phyloP scores from a whole-genome alignment of 192 early-diverging fungal species.

The Ramicandelaber brevisporus region DNA sequence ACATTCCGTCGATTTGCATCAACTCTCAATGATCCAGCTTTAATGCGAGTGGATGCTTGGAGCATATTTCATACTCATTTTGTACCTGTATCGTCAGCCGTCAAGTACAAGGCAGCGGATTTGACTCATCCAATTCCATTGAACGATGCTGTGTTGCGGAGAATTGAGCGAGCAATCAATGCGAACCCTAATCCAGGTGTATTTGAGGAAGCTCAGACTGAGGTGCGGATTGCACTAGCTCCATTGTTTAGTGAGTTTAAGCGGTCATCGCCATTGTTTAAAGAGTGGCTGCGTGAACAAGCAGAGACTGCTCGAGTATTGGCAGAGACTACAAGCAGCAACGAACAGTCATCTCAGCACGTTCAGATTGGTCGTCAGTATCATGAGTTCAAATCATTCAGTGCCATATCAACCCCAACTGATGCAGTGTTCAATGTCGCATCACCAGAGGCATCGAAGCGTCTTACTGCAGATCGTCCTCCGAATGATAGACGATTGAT shows the following conservation, averaged over 20 bases:
- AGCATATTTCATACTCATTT: slow-evolving; percentile 3
- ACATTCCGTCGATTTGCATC: slow-evolving; percentile 1
- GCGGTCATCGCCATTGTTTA: too few relatives aligned
- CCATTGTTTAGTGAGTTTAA: background rate
- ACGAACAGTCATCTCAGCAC: too few relatives aligned
- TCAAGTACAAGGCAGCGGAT: background rate
- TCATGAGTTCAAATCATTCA: too few relatives aligned
- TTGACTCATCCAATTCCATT: slow-evolving; percentile 1
- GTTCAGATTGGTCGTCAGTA: too few relatives aligned
- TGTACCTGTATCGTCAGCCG: background rate
- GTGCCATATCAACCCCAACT: too few relatives aligned
- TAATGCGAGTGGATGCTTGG: slow-evolving; percentile 3
- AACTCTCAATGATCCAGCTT: slow-evolving; percentile 1
- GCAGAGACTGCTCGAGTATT: too few relatives aligned
- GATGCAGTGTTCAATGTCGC: too few relatives aligned
- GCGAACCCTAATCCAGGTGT: slow-evolving; percentile 1
- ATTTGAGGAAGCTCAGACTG: background rate
- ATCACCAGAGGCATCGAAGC: too few relatives aligned
- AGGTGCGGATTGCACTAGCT: background rate
- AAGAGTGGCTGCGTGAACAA: too few relatives aligned
- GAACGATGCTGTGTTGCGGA: background rate
- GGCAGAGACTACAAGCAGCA: too few relatives aligned
- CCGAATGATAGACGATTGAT: too few relatives aligned
- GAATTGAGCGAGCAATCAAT: background rate
- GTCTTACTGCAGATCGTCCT: too few relatives aligned